A percentile compares a stretch with the other conserved stretches of the same genome.
phyloP scores from a whole-genome alignment of 345 rosid genomes.

The Carallia brachiata region DNA sequence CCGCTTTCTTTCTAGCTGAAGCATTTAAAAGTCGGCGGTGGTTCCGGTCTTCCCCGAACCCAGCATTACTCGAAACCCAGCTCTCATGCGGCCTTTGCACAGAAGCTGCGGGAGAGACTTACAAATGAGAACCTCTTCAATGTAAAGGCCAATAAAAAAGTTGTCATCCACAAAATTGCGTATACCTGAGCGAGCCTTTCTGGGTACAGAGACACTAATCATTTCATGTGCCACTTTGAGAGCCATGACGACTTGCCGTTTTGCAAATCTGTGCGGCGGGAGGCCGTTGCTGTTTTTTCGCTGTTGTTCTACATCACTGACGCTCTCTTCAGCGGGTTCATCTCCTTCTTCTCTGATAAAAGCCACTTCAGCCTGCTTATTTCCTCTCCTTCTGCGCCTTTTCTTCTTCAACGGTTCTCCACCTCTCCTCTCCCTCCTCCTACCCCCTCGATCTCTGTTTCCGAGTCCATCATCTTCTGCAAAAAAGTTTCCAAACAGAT shows the following conservation, averaged over 20 bases:
- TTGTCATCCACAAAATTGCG: background rate
- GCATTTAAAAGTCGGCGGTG: constrained; percentile 28
- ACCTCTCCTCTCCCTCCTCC: constrained; percentile 19
- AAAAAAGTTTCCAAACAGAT: background rate
- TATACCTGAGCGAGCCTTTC: constrained; percentile 65
- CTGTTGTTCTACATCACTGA: background rate
- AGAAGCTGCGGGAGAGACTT: constrained; percentile 31
- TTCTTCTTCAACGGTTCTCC: constrained; percentile 33
- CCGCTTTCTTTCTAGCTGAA: constrained; percentile 49
- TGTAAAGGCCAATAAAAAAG: background rate
- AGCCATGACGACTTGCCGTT: constrained; percentile 9
- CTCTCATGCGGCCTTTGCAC: constrained; percentile 55
- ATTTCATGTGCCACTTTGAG: constrained; percentile 39
- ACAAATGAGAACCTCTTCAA: no score
- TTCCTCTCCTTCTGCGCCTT: constrained; percentile 45
- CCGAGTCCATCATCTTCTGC: constrained; percentile 18
- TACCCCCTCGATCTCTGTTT: constrained; percentile 23
- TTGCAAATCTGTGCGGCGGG: constrained; percentile 9
- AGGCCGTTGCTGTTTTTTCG: background rate
- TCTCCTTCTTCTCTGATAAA: constrained; percentile 33
- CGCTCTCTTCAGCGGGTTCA: no score
- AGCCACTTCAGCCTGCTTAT: constrained; percentile 30
- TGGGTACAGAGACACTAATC: constrained; percentile 55
- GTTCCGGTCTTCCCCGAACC: constrained; percentile 37
- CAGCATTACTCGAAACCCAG: constrained; percentile 46